Conservation (phyloP, 2,329 filamentous ascomycete species). For the Endoconidiophora laricicola region DNA sequence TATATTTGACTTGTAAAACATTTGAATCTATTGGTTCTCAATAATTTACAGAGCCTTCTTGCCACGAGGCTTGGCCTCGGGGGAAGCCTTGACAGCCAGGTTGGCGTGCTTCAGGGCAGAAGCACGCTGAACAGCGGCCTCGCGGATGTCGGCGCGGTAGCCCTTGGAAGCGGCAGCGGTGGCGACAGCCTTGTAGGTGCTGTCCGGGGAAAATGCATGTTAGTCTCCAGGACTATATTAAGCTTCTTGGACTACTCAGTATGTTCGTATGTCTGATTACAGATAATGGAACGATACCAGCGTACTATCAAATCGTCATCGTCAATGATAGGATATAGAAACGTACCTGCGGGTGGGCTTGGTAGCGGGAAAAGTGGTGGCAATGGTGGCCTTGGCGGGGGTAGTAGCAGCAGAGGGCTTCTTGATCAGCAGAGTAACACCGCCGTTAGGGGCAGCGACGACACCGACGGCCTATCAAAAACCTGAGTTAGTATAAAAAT, state of each 20-base stretch:
- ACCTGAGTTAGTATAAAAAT: constrained; percentile 5
- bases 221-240: background rate
- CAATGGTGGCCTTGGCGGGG: constrained; percentile 50
- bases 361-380: constrained; percentile 52
- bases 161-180: constrained; percentile 64
- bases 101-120: constrained; percentile 70
- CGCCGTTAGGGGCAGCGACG: constrained; percentile 57
- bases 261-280: too few relatives aligned
- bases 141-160: constrained; percentile 69
- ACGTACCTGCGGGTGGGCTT: constrained; percentile 55
- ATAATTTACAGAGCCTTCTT: constrained; percentile 39
- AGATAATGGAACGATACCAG: too few relatives aligned
- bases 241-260: background rate
- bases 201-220: constrained; percentile 21
- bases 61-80: constrained; percentile 61
- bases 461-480: constrained; percentile 63
- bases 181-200: constrained; percentile 81
- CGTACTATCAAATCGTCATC: too few relatives aligned
- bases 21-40: background rate
- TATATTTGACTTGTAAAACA: constrained; percentile 6
- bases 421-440: constrained; percentile 71
- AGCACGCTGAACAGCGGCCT: constrained; percentile 68
- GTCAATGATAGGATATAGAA: background rate
- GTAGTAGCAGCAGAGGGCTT: constrained; percentile 55
- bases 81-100: constrained; percentile 58